Evolutionary conservation across 2,329 filamentous ascomycete genomes (phyloP), one percentile per base, ranked within the genome.

Genomic region (Aspergillus awamori): DNA sequence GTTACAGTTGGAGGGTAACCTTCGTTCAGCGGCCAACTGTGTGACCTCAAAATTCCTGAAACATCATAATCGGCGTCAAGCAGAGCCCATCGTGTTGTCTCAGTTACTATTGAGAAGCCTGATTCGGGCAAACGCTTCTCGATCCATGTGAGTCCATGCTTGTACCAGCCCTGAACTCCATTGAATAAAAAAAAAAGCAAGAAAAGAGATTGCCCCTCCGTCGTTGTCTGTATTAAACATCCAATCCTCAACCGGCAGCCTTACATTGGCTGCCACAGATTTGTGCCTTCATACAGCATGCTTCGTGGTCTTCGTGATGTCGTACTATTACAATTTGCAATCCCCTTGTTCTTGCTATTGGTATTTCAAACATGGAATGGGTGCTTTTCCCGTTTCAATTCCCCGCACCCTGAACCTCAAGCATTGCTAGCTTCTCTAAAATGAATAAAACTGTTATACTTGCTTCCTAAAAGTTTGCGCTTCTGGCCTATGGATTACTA

Each of bases 31-130:
- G 26, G 49, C 62, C 58, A 57, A 57, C 53, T 43, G 47, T 55
- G 36, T 58, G 33, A 36, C 52, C 55, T 38, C 52, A 52, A 61
- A 22, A 26, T 45, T 60, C 53, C 53, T 39, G 54, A 38, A 62
- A 30, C 52, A 22, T 53, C 13, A 58, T 36, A 39, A 38, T 38
- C 56, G 33, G 36, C 49, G 33, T 61, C 33, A 59, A 62, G 39
- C 45, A 63, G 45, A 57, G 45, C 60, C 60, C 72, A 73, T 59
- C 66, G 73, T 76, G 74, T 53, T 65, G 66, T 70, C 66, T 70
- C 68, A 64, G 30, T 62, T 69, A 58, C 59, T 60, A 36, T 48
- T 65, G 57, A 65, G 58, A 65, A 62, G 70, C 67, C 64, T 74
- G 67, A 68, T 59, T 67, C 63, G 68, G 68, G 69, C 70, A 65